Evolutionary conservation across 2,329 filamentous ascomycete species (phyloP), one percentile per base, ranked within the genome.

Genomic region (Diaporthe vaccinii): DNA sequence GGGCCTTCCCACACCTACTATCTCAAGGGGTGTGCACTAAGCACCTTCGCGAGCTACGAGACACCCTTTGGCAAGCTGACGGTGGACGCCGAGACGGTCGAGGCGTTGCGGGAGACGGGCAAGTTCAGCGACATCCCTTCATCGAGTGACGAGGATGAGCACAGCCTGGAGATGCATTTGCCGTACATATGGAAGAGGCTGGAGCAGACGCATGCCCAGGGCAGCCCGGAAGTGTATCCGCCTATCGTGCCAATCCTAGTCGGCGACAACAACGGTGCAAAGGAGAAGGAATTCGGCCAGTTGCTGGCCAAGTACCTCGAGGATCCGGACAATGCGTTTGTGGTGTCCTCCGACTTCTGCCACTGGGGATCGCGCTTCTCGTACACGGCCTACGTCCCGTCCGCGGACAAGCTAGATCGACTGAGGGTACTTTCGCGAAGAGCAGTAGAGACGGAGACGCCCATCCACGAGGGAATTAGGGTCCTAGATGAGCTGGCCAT

Each of bases 141-240:
- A 25, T 80, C 86, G 5, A 87, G 91, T 8, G 97, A 99, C 80
- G 90, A 95, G 77, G 89, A 90, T 7, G 97, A 99, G 84, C 97
- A 99, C 84, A 98, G 95, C 70, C 89, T 98, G 2, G 97, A 99
- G 86, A 98, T 99, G 93, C 97, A 99, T 79, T 88, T 98, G 12
- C 96, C 97, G 0, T 98, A 97, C 81, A 93, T 98, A 77, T 96
- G 95, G 87, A 95, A 96, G 82, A 91, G 94, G 72, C 88, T 92
- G 3, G 80, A 89, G 69, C 85, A 87, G 75, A 87, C 87, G 0
- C 89, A 90, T 77, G 84, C 84, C 0, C 84, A 87, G 2, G 74
- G 78, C 49, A 62, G 55, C 51, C 74, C 62, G 25, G 74, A 89
- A 5, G 94, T 94, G 79, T 67, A 70, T 9, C 95, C 96, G 0